phyloP scores from a whole-genome alignment of 2,329 filamentous ascomycete genomes.

The Neofusicoccum kwambonambiense region DNA sequence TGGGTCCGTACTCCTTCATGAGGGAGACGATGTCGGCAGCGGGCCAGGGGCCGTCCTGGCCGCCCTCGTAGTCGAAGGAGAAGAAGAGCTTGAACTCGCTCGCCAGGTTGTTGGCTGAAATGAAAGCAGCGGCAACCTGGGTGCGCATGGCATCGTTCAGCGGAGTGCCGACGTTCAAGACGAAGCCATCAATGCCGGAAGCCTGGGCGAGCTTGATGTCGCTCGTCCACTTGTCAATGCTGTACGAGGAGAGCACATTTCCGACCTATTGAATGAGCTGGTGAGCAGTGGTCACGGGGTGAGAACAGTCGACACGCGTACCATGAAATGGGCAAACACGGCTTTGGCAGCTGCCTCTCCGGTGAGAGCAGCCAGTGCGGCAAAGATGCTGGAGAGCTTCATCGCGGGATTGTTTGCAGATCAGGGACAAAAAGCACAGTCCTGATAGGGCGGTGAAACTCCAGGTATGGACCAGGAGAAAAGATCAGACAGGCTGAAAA shows the following conservation, averaged over 20 bases:
- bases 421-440: not conserved
- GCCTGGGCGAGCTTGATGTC: constrained; percentile 39
- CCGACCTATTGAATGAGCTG: constrained; percentile 24
- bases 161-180: constrained; percentile 32
- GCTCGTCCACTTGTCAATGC: constrained; percentile 27
- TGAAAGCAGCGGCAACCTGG: constrained; percentile 28
- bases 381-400: constrained; percentile 2
- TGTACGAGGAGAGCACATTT: constrained; percentile 24
- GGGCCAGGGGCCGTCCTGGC: constrained; percentile 7
- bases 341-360: constrained; percentile 6
- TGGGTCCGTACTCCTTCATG: constrained; percentile 36
- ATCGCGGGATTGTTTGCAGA: not conserved
- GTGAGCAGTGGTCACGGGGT: not conserved
- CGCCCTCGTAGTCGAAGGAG: constrained; percentile 41
- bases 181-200: constrained; percentile 43
- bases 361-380: constrained; percentile 7
- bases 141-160: not conserved
- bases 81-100: constrained; percentile 41
- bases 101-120: constrained; percentile 26
- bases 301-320: not conserved
- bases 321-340: constrained; percentile 17
- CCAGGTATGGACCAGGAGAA: too few species aligned
- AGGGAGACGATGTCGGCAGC: constrained; percentile 11
- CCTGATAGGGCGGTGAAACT: too few species aligned
- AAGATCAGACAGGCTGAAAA: too few species aligned